Evolutionary conservation across 176 grass and related monocot species (phyloP).

Genomic region (Ampelocalamus luodianensis): DNA sequence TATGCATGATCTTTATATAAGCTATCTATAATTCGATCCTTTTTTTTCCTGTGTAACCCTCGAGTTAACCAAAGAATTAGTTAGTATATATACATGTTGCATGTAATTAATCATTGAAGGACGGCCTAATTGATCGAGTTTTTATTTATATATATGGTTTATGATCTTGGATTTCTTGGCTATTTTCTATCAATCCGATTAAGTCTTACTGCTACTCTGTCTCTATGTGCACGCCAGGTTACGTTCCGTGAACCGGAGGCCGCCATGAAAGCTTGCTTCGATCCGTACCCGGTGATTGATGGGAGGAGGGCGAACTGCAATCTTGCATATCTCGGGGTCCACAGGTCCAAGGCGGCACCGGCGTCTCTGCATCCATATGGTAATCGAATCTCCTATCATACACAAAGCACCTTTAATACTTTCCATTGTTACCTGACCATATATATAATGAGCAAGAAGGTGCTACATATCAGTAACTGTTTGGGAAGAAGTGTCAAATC

Average conservation of each 20-base stretch:
- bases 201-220: background rate
- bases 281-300: slow-evolving; percentile 57
- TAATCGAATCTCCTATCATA: slow-evolving; percentile 1
- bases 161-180: background rate
- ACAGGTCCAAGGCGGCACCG: slow-evolving; percentile 47
- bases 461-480: background rate
- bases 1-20: background rate
- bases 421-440: background rate
- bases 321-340: slow-evolving; percentile 50
- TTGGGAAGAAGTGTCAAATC: background rate
- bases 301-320: slow-evolving; percentile 67
- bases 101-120: background rate
- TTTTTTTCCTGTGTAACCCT: background rate
- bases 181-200: background rate
- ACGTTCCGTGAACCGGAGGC: slow-evolving; percentile 61
- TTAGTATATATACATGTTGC: background rate
- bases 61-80: background rate
- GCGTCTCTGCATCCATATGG: slow-evolving; percentile 46
- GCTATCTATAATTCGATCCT: background rate
- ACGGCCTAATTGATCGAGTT: background rate
- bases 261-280: slow-evolving; percentile 52
- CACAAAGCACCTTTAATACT: background rate
- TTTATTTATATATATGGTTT: background rate
- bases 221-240: slow-evolving; percentile 21
- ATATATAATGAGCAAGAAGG: slow-evolving; percentile 1